Evolutionary conservation across 805 yeast genomes (phyloP).

Genomic region (Cyberlindnera subsufficiens): DNA sequence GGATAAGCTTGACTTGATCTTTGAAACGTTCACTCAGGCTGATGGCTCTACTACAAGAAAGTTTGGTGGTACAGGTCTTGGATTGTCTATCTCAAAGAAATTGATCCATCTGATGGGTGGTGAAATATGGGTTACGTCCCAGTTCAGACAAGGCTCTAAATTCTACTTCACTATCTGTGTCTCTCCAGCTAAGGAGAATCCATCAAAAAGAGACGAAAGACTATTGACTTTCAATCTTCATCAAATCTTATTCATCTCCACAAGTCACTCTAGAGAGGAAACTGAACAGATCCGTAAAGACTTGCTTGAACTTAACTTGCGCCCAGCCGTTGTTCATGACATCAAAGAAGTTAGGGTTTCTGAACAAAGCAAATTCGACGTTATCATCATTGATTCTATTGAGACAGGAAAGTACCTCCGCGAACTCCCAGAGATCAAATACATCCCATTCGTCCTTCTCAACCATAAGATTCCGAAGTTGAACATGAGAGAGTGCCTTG

Average conservation of each 20-base stretch:
- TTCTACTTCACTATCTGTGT: conserved; percentile 78
- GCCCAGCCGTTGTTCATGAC: conserved; percentile 53
- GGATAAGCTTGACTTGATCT: conserved; percentile 79
- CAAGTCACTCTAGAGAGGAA: conserved; percentile 49
- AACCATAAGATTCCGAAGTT: conserved; percentile 72
- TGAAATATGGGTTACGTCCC: conserved; percentile 84
- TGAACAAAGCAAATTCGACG: conserved; percentile 57
- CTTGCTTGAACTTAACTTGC: conserved; percentile 49
- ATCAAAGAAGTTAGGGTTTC: conserved; percentile 52
- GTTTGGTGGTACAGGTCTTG: conserved; percentile 91
- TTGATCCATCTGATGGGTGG: conserved; percentile 90
- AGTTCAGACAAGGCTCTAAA: conserved; percentile 75
- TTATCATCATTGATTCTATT: conserved; percentile 75
- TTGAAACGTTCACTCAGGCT: conserved; percentile 89
- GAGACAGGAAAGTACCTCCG: conserved; percentile 69
- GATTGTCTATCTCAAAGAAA: conserved; percentile 81
- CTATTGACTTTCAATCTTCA: conserved; percentile 69
- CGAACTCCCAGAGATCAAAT: conserved; percentile 68
- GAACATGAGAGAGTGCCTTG: conserved; percentile 76
- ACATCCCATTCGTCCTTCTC: conserved; percentile 75
- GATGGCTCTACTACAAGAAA: conserved; percentile 91
- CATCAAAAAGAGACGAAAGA: conserved; percentile 60
- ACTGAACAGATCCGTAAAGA: conserved; percentile 45
- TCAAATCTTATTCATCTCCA: conserved; percentile 63
- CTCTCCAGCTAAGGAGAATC: conserved; percentile 57